phyloP scores from a whole-genome alignment of 2,329 filamentous ascomycete genomes.

The Aspergillus intermedius region DNA sequence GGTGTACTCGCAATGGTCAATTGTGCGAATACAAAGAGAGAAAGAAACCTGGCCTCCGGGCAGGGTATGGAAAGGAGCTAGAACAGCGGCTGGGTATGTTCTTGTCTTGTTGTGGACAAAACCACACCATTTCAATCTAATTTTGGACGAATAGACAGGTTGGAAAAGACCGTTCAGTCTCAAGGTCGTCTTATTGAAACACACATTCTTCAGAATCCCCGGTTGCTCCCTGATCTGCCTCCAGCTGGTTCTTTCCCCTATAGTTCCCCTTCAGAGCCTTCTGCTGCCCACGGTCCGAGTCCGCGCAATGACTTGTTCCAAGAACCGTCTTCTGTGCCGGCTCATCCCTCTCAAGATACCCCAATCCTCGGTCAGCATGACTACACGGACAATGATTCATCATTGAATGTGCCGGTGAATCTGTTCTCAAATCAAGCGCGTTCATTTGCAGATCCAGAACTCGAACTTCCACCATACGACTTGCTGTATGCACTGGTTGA shows the following conservation, averaged over 20 bases:
- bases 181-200: conserved; percentile 62
- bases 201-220: conserved; percentile 39
- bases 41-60: conserved; percentile 61
- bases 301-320: conserved; percentile 56
- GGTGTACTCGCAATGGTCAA: conserved; percentile 63
- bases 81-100: conserved; percentile 56
- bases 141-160: conserved; percentile 44
- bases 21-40: conserved; percentile 63
- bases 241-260: conserved; percentile 24
- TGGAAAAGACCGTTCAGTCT: conserved; percentile 59
- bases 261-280: conserved; percentile 48
- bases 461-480: conserved; percentile 68
- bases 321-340: conserved; percentile 48
- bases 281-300: conserved; percentile 47
- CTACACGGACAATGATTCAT: conserved; percentile 43
- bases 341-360: conserved; percentile 40
- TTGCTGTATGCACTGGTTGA: conserved; percentile 66
- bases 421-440: conserved; percentile 46
- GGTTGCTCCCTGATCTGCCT: conserved; percentile 20
- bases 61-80: conserved; percentile 65
- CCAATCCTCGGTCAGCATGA: conserved; percentile 21
- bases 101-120: not conserved
- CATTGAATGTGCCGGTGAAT: conserved; percentile 54
- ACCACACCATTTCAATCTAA: conserved; percentile 1
- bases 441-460: conserved; percentile 47